phyloP scores from a whole-genome alignment of 1,139 yeast genomes.

The Yamadazyma kanchanaburiensis region DNA sequence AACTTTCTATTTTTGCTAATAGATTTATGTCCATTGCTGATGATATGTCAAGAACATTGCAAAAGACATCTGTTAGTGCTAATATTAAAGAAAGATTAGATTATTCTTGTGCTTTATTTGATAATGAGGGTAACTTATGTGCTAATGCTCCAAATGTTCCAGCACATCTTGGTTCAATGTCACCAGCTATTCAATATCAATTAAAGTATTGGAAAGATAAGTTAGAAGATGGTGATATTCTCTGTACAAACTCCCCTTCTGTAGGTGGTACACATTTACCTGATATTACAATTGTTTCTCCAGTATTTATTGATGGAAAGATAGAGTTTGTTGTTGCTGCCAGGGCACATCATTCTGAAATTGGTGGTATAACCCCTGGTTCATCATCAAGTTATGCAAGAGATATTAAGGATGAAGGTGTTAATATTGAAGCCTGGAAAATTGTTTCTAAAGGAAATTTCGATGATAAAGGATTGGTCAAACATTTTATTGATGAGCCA shows the following conservation, averaged over 20 bases:
- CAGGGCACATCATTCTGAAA: slow-evolving; percentile 67
- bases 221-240: slow-evolving; percentile 17
- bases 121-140: slow-evolving; percentile 15
- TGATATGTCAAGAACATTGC: slow-evolving; percentile 21
- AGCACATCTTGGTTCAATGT: slow-evolving; percentile 20
- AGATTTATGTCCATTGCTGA: slow-evolving; percentile 22
- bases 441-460: slow-evolving; percentile 54
- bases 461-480: slow-evolving; percentile 48
- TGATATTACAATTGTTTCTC: slow-evolving; percentile 18
- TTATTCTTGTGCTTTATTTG: slow-evolving; percentile 28
- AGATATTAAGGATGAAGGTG: slow-evolving; percentile 64
- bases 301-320: slow-evolving; percentile 23
- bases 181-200: slow-evolving; percentile 18
- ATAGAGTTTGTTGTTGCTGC: slow-evolving; percentile 62
- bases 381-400: slow-evolving; percentile 64
- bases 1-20: slow-evolving; percentile 18
- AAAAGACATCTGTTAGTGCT: slow-evolving; percentile 20
- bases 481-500: slow-evolving; percentile 50
- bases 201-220: slow-evolving; percentile 15
- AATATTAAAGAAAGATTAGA: slow-evolving; percentile 23
- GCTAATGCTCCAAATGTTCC: slow-evolving; percentile 22
- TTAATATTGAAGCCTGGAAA: slow-evolving; percentile 53
- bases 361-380: slow-evolving; percentile 66
- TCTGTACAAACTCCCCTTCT: slow-evolving; percentile 18
- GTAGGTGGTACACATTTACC: slow-evolving; percentile 22